Conservation (phyloP, 176 grass and related monocot genomes). For the Rhynchospora pubera region DNA sequence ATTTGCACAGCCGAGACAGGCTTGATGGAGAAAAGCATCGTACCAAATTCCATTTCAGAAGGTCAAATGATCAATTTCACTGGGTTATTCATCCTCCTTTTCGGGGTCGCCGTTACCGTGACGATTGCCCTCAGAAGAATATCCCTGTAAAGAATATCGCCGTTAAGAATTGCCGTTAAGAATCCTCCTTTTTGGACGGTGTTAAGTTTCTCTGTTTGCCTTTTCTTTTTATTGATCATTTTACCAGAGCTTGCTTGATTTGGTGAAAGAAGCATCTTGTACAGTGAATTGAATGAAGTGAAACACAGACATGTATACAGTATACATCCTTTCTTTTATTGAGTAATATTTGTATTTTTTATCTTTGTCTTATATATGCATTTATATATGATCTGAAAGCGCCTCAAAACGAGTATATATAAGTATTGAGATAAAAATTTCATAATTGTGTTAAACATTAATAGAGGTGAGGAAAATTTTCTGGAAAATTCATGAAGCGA, state of each 20-base stretch:
- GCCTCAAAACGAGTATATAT: not conserved
- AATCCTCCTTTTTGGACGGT: slow-evolving; percentile 15
- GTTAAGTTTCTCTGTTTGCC: not conserved
- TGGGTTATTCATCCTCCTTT: slow-evolving; percentile 73
- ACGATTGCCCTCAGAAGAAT: slow-evolving; percentile 46
- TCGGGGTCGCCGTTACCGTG: slow-evolving; percentile 45
- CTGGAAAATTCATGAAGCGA: not conserved
- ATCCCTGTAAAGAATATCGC: slow-evolving; percentile 14
- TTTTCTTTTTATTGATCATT: not conserved
- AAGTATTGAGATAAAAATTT: not conserved
- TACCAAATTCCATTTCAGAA: slow-evolving; percentile 32
- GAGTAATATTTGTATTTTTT: not conserved
- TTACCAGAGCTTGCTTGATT: not conserved
- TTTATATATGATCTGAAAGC: not conserved
- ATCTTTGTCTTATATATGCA: not conserved
- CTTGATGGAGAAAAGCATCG: slow-evolving; percentile 54
- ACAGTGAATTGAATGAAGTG: not conserved
- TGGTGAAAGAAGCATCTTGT: not conserved
- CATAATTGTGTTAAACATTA: not conserved
- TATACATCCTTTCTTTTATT: not conserved
- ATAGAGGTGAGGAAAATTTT: not conserved
- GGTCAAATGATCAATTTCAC: slow-evolving; percentile 71
- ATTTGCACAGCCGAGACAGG: slow-evolving; percentile 79
- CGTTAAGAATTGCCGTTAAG: no score
- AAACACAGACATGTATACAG: not conserved